A percentile compares a stretch with the other conserved stretches of the same genome.
phyloP scores from a whole-genome alignment of 2,329 filamentous ascomycete species.

The Nectriaceae sp. region DNA sequence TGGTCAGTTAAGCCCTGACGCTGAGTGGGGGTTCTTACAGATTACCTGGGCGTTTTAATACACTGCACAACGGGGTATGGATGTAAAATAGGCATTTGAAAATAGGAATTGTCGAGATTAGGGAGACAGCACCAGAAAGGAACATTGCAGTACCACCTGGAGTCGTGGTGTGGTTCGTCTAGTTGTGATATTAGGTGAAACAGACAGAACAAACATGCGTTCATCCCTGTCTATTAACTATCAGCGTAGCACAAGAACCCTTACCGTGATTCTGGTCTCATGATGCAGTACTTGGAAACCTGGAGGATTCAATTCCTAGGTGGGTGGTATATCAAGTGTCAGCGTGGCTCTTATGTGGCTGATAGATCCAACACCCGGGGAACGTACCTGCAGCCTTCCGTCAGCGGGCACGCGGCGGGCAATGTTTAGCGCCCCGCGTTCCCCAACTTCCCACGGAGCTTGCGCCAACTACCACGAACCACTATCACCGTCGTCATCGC shows the following conservation, averaged over 20 bases:
- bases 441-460: constrained; percentile 3
- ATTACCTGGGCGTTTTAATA: constrained; percentile 14
- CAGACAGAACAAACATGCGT: neutral
- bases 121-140: neutral
- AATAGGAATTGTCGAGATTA: neutral
- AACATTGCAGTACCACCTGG: neutral
- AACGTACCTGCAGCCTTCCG: constrained; percentile 5
- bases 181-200: neutral
- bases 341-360: too few relatives aligned
- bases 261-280: neutral
- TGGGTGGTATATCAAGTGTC: neutral
- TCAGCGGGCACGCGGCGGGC: constrained; percentile 1
- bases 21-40: constrained; percentile 6
- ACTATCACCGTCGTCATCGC: neutral
- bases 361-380: too few relatives aligned
- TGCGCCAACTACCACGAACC: neutral
- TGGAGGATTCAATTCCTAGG: neutral
- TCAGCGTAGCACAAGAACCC: neutral
- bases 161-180: neutral
- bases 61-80: constrained; percentile 6
- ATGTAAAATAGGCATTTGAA: constrained; percentile 11
- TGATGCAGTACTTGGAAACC: neutral
- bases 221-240: neutral
- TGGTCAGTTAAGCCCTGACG: constrained; percentile 53
- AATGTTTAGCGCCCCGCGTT: constrained; percentile 13